Evolutionary conservation across 257 asterid genomes (phyloP).

Genomic region (Cruciata laevipes): DNA sequence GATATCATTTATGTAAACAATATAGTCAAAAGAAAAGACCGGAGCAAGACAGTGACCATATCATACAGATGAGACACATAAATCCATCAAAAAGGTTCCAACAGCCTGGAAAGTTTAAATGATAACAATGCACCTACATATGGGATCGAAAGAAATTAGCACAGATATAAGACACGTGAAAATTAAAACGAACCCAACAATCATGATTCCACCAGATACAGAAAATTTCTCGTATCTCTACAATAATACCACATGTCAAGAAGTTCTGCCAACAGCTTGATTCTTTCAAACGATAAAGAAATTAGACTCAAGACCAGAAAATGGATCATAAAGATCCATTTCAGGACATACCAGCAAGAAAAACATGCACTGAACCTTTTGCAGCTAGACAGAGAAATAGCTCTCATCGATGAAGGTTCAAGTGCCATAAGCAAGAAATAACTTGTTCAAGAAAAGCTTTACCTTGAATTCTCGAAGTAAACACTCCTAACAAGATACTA

Average conservation of each 20-base stretch:
- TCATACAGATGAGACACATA: not conserved
- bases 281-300: not conserved
- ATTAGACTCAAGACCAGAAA: not conserved
- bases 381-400: not conserved
- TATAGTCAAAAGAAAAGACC: not conserved
- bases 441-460: not conserved
- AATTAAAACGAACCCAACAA: not conserved
- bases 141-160: no score
- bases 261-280: not conserved
- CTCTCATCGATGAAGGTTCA: not conserved
- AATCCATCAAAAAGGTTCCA: not conserved
- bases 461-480: not conserved
- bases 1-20: not conserved
- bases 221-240: not conserved
- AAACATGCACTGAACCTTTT: not conserved
- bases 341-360: not conserved
- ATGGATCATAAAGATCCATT: not conserved
- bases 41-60: not conserved
- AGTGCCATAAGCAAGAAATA: not conserved
- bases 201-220: not conserved
- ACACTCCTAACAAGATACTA: not conserved
- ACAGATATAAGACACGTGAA: not conserved
- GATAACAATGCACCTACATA: not conserved
- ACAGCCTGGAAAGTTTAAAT: not conserved
- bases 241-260: not conserved